Evolutionary conservation across 441 rosid genomes (phyloP).

Genomic region (Omphalea diandra): DNA sequence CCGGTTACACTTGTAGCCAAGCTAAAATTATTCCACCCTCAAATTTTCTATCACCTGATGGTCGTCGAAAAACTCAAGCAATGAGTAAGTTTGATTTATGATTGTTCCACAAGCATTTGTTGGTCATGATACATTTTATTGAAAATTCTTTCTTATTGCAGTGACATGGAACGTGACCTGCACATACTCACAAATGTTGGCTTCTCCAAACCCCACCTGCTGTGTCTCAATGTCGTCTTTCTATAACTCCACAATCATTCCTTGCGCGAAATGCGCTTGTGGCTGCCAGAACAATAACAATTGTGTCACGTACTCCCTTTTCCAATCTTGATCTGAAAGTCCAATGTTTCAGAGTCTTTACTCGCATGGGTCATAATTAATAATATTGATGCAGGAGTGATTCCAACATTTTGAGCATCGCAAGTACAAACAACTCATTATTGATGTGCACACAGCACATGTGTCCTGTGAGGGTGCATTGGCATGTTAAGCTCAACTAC

Average conservation of each 20-base stretch:
- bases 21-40: conserved; percentile 39
- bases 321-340: background rate
- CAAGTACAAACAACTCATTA: conserved; percentile 39
- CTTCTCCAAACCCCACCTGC: conserved; percentile 41
- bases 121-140: too few species aligned
- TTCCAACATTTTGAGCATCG: conserved; percentile 36
- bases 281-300: conserved; percentile 44
- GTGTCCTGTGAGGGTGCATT: conserved; percentile 57
- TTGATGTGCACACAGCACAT: conserved; percentile 73
- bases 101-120: background rate
- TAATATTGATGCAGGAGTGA: conserved; percentile 50
- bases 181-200: conserved; percentile 45
- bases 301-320: conserved; percentile 36
- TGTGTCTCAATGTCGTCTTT: conserved; percentile 59
- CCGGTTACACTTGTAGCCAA: conserved; percentile 51
- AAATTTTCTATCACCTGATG: conserved; percentile 33
- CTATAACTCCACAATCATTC: conserved; percentile 47
- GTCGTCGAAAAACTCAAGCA: conserved; percentile 47
- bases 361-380: background rate
- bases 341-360: too few species aligned
- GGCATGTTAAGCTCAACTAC: conserved; percentile 57
- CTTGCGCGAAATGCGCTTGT: conserved; percentile 48
- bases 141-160: conserved; percentile 23
- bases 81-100: conserved; percentile 50
- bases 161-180: conserved; percentile 60